Evolutionary conservation across 23 red algal species (phyloP).

Genomic region (Gracilaria gracilis): DNA sequence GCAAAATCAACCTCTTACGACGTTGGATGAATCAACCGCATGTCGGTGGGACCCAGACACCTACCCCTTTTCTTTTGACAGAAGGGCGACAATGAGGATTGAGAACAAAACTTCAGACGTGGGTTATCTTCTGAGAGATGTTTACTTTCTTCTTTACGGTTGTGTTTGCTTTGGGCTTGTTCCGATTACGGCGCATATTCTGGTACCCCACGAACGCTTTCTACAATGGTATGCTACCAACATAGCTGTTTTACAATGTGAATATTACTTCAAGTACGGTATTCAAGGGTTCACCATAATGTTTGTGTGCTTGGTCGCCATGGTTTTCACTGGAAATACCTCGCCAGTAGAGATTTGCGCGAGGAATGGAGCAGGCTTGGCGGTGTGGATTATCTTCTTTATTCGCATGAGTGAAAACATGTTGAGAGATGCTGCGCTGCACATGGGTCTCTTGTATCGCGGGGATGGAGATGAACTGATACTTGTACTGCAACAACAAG

Average conservation of each 20-base stretch:
- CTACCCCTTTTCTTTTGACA: neutral
- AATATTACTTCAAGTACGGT: neutral
- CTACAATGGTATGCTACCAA: neutral
- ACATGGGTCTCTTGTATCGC: neutral
- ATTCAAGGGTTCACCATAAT: neutral
- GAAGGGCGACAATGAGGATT: neutral
- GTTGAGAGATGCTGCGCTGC: neutral
- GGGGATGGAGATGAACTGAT: neutral
- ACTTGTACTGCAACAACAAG: neutral
- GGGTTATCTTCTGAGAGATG: neutral
- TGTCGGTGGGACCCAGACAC: neutral
- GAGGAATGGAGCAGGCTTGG: neutral
- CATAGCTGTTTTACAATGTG: neutral
- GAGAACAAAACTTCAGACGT: neutral
- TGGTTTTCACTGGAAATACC: neutral
- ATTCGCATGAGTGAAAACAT: neutral
- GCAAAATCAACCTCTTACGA: neutral
- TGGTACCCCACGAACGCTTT: neutral
- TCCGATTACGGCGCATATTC: neutral
- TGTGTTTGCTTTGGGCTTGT: neutral
- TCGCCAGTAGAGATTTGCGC: neutral
- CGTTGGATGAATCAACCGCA: neutral
- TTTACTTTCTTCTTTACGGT: neutral
- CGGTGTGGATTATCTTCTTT: neutral
- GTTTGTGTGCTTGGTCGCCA: neutral